Evolutionary conservation across 768 basidiomycete genomes (phyloP), one percentile per base, ranked within the genome.

Genomic region (Hericium erinaceus): DNA sequence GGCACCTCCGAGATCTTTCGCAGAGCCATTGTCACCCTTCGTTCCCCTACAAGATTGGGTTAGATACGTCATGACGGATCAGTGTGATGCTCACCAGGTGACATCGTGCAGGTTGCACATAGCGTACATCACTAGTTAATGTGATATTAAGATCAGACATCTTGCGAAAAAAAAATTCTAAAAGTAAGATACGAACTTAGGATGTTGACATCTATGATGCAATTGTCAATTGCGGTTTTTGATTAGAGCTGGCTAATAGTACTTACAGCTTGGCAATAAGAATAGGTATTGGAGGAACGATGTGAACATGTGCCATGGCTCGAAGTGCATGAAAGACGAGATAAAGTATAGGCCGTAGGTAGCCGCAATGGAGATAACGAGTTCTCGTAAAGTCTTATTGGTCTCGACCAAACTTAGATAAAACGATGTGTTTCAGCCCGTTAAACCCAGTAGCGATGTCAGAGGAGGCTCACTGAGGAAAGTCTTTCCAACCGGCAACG

Each of bases 241-340:
- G 11, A 58, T 55, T 18, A 46, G 16, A 26, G 26, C 26, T 40
- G 48, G 57, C 37, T 5, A 24, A 12, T 15, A 41, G 13, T 13
- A 20, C 20, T 72, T 60, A 83, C 82, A 84, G 60, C 79, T 79
- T 56, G 92, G 92, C 40, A 93, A 77, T 63, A 94, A 80, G 78
- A 97, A 89, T 78, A 97, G 79, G 72, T 95, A 98, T 69, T 95
- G 89, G 50, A 84, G 66, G 77, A 95, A 93, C 57, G 85, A 91
- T 12, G 95, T 95, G 72, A 98, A 80, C 83, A 98, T 89, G 78
- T 98, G 95, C 92, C 93, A 95, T 0, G 94, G 95, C 68, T 98
- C 95, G 39, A 92, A 72, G 64, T 95, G 91, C 73, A 98, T 83
- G 70, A 95, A 73, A 8, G 89, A 92, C 58, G 86, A 80, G 65